Percentiles rank a stretch among this genome's conserved stretches.
phyloP scores from a whole-genome alignment of 495 filamentous ascomycete species.

The Parmelia sp. region DNA sequence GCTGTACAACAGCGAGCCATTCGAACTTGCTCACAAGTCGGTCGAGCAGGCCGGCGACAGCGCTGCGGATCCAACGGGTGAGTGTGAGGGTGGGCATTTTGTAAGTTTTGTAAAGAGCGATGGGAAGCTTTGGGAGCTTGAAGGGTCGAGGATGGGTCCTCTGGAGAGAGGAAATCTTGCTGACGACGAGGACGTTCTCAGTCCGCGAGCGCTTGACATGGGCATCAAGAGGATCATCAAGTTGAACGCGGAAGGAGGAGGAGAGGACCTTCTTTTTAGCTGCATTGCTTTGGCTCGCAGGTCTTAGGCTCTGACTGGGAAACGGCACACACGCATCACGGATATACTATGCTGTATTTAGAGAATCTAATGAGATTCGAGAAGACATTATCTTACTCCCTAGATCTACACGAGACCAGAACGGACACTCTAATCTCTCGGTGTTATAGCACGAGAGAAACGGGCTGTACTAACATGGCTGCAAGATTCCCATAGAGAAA shows the following conservation, averaged over 20 bases:
- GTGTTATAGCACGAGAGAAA: background rate
- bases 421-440: background rate
- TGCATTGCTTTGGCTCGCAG: conserved; percentile 18
- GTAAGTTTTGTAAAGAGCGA: conserved; percentile 75
- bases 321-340: background rate
- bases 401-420: background rate
- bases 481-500: background rate
- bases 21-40: conserved; percentile 16
- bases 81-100: conserved; percentile 51
- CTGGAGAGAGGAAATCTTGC: conserved; percentile 51
- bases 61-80: conserved; percentile 36
- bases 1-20: conserved; percentile 50
- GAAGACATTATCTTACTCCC: background rate
- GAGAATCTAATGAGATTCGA: conserved; percentile 1
- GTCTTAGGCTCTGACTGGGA: conserved; percentile 1
- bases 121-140: conserved; percentile 75
- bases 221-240: conserved; percentile 39
- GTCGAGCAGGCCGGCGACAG: conserved; percentile 64
- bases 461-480: background rate
- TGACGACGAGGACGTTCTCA: conserved; percentile 60
- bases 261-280: conserved; percentile 21
- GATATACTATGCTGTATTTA: background rate
- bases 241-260: conserved; percentile 23
- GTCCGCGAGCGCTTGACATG: conserved; percentile 56
- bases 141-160: conserved; percentile 68